Conservation (phyloP, 2,329 filamentous ascomycete species). For the Tolypocladium guangdongense region DNA sequence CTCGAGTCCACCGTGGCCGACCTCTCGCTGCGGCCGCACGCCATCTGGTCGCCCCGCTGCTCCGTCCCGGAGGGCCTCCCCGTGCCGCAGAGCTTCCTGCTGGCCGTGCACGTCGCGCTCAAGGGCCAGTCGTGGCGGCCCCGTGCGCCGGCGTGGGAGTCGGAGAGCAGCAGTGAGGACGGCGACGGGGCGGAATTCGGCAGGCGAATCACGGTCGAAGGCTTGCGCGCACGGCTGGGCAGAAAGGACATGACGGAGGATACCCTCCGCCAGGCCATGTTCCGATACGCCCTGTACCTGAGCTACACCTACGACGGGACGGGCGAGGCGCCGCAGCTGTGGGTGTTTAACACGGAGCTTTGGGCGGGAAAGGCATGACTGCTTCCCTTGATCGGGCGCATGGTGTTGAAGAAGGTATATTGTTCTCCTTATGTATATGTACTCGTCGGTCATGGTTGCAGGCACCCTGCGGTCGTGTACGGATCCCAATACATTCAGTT, state of each 20-base stretch:
- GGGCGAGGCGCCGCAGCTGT: conserved; percentile 17
- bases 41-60: conserved; percentile 26
- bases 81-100: conserved; percentile 19
- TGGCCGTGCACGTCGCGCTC: conserved; percentile 18
- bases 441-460: not conserved
- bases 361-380: conserved; percentile 5
- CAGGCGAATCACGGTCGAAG: conserved; percentile 8
- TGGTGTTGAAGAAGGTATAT: not conserved
- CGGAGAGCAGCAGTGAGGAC: conserved; percentile 5
- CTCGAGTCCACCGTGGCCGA: conserved; percentile 11
- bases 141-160: not conserved
- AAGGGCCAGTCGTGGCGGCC: conserved; percentile 12
- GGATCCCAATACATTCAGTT: not conserved
- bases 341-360: conserved; percentile 16
- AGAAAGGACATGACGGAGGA: conserved; percentile 13
- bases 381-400: not conserved
- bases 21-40: conserved; percentile 10
- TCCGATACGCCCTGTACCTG: conserved; percentile 23
- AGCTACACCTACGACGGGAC: conserved; percentile 18
- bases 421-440: not conserved
- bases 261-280: conserved; percentile 15
- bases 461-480: not conserved
- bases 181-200: conserved; percentile 1
- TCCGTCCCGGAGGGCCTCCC: conserved; percentile 17
- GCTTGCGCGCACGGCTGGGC: conserved; percentile 7